phyloP scores from a whole-genome alignment of 2,329 filamentous ascomycete genomes.

The Knoxdaviesia capensis region DNA sequence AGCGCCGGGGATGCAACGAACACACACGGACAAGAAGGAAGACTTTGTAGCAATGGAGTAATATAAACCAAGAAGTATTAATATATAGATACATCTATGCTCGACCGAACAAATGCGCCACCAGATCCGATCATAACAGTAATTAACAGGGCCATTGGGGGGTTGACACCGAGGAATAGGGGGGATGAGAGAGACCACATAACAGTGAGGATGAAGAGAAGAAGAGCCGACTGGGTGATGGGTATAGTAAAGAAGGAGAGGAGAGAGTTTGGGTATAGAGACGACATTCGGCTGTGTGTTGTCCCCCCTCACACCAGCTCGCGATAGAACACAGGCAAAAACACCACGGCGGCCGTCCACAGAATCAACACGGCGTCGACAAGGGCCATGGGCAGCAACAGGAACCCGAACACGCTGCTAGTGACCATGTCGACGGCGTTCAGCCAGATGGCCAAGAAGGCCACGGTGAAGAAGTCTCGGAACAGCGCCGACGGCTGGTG shows the following conservation, averaged over 20 bases:
- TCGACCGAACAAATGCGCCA: too few relatives aligned
- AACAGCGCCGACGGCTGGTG: constrained; percentile 58
- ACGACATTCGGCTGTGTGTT: not conserved
- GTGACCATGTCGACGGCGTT: constrained; percentile 19
- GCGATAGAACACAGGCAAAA: constrained; percentile 60
- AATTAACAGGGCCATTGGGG: too few relatives aligned
- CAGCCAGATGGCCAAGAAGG: constrained; percentile 68
- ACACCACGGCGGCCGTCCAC: constrained; percentile 63
- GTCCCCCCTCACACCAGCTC: constrained; percentile 25
- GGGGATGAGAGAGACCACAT: too few relatives aligned
- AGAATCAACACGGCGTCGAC: constrained; percentile 50
- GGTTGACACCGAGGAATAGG: too few relatives aligned
- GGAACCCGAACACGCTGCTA: constrained; percentile 25
- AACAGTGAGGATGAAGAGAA: not conserved
- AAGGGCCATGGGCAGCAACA: constrained; percentile 43
- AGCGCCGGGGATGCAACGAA: too few relatives aligned
- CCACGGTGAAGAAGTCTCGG: constrained; percentile 89
- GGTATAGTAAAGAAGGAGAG: not conserved
- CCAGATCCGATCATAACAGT: too few relatives aligned
- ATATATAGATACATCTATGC: too few relatives aligned
- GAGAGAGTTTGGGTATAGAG: not conserved
- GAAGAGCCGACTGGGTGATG: not conserved
- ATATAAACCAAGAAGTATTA: too few relatives aligned
- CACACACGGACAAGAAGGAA: too few relatives aligned
- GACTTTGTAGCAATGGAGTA: too few relatives aligned